Percentiles rank a stretch among this genome's conserved stretches.
These are phyloP conservation scores for Colletotrichum lindemuthianum DNA, from an alignment of 2,329 filamentous ascomycete species.

Conservation along the genomic window DNA sequence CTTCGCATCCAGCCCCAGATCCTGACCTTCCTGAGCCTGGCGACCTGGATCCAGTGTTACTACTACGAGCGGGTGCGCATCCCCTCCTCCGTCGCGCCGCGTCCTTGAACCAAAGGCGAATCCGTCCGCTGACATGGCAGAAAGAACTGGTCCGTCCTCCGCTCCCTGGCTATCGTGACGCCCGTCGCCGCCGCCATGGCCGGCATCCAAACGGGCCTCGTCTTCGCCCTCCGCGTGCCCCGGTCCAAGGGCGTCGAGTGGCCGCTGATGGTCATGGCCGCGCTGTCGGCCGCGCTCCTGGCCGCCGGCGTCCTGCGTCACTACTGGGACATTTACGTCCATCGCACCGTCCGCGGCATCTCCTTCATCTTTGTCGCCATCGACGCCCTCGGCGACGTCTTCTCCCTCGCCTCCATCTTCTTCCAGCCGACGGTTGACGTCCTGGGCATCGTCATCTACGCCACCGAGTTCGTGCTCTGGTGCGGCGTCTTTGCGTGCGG, in stretches of 20 bases:
- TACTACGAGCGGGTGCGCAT: constrained; percentile 53
- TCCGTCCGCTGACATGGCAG: constrained; percentile 3
- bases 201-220: constrained; percentile 66
- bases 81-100: neutral
- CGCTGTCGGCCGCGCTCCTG: constrained; percentile 70
- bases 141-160: constrained; percentile 62
- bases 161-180: constrained; percentile 58
- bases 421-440: constrained; percentile 69
- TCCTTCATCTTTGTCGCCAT: constrained; percentile 78
- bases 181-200: constrained; percentile 67
- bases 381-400: constrained; percentile 75
- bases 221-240: constrained; percentile 64
- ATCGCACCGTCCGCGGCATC: constrained; percentile 75
- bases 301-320: constrained; percentile 74
- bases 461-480: constrained; percentile 73
- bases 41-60: constrained; percentile 55
- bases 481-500: constrained; percentile 73
- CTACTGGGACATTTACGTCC: constrained; percentile 75
- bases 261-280: constrained; percentile 74
- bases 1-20: constrained; percentile 56
- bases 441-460: constrained; percentile 74
- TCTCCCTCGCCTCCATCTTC: constrained; percentile 71
- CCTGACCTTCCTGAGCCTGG: constrained; percentile 52
- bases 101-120: neutral
- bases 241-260: constrained; percentile 58